phyloP scores from a whole-genome alignment of 2,329 filamentous ascomycete species.

The Chrysosporium queenslandicum region DNA sequence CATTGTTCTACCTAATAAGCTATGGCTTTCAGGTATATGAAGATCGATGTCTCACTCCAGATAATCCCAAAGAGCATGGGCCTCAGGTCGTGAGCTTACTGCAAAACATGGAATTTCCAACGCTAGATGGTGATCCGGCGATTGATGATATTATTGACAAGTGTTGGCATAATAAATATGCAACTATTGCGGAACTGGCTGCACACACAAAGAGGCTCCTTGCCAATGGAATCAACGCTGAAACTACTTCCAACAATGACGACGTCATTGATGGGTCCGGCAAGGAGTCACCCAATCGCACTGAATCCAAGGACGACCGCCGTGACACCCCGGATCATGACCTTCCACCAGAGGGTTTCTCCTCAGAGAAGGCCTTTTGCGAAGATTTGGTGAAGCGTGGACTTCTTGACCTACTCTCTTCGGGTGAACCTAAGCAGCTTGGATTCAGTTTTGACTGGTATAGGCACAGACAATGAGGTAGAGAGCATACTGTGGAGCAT shows the following conservation, averaged over 20 bases:
- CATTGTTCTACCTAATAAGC: conserved; percentile 26
- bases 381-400: conserved; percentile 1
- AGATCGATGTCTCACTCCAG: conserved; percentile 20
- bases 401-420: conserved; percentile 3
- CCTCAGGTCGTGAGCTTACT: conserved; percentile 18
- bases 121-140: conserved; percentile 20
- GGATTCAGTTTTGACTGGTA: conserved; percentile 2
- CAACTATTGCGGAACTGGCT: conserved; percentile 9
- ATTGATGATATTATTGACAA: conserved; percentile 22
- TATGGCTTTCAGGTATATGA: conserved; percentile 27
- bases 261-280: not conserved
- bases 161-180: conserved; percentile 14
- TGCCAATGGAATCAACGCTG: not conserved
- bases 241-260: conserved; percentile 4
- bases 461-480: not conserved
- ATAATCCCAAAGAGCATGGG: conserved; percentile 22
- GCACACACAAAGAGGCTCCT: conserved; percentile 8
- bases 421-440: not conserved
- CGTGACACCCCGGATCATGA: not conserved
- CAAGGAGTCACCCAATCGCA: not conserved
- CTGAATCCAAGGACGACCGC: not conserved
- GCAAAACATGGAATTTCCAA: conserved; percentile 16
- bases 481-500: conserved; percentile 1
- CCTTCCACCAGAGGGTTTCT: not conserved
- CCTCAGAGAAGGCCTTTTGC: not conserved